These are phyloP conservation scores for Drechslerella stenobrocha DNA, from an alignment of 2,329 filamentous ascomycete genomes.

Conservation along the genomic window DNA sequence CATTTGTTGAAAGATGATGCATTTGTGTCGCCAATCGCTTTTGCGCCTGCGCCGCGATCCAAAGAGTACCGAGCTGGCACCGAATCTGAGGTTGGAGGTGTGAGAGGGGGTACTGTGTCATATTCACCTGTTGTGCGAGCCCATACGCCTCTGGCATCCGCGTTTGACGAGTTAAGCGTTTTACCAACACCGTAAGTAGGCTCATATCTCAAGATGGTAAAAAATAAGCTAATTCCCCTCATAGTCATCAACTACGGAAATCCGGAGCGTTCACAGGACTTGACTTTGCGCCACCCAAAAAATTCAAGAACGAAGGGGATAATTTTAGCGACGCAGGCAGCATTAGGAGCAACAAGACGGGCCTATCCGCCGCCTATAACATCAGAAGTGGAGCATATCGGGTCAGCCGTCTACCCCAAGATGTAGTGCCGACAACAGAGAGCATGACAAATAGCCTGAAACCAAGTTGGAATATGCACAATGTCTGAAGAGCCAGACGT, in stretches of 20 bases:
- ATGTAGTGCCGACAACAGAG: constrained; percentile 75
- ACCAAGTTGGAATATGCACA: constrained; percentile 63
- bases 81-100: constrained; percentile 61
- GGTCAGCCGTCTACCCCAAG: constrained; percentile 78
- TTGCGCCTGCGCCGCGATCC: constrained; percentile 74
- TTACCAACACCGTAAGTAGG: constrained; percentile 86
- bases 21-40: constrained; percentile 76
- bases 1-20: constrained; percentile 80
- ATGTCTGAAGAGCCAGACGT: constrained; percentile 15
- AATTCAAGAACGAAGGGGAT: constrained; percentile 66
- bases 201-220: constrained; percentile 39
- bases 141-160: constrained; percentile 76
- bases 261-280: constrained; percentile 76
- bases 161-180: constrained; percentile 81
- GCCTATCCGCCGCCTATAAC: constrained; percentile 72
- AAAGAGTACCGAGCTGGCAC: constrained; percentile 71
- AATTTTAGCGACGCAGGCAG: constrained; percentile 68
- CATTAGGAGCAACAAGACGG: constrained; percentile 73
- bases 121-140: constrained; percentile 74
- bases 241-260: constrained; percentile 72
- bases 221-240: constrained; percentile 56
- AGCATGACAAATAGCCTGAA: constrained; percentile 67
- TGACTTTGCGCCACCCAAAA: constrained; percentile 78
- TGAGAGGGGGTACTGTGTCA: constrained; percentile 64
- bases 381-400: constrained; percentile 83